Evolutionary conservation across 768 basidiomycete species (phyloP).

Genomic region (Gautieria morchelliformis): DNA sequence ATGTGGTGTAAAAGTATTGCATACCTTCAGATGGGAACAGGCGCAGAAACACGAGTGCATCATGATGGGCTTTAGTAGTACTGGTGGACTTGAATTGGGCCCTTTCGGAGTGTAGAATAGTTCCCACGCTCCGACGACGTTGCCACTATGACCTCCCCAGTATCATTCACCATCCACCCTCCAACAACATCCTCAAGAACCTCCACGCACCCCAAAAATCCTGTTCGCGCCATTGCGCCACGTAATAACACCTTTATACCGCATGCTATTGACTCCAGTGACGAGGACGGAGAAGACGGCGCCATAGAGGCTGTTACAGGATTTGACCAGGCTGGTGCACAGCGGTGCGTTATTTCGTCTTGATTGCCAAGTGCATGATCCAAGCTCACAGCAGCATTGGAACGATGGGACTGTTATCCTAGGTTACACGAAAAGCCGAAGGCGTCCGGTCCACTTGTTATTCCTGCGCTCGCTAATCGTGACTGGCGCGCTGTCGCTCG

Average conservation of each 20-base stretch:
- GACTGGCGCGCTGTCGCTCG: constrained; percentile 84
- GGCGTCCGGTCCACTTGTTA: constrained; percentile 62
- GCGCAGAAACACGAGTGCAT: too few relatives aligned
- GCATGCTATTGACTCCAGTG: constrained; percentile 49
- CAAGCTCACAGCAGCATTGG: constrained; percentile 53
- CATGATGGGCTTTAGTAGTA: too few relatives aligned
- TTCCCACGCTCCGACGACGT: too few relatives aligned
- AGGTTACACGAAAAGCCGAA: constrained; percentile 33
- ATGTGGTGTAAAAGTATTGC: too few relatives aligned
- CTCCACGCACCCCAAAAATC: constrained; percentile 46
- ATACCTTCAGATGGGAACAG: too few relatives aligned
- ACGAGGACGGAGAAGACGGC: constrained; percentile 43
- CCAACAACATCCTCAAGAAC: constrained; percentile 59
- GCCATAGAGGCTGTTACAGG: constrained; percentile 65
- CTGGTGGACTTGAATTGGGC: too few relatives aligned
- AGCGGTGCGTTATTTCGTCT: constrained; percentile 64
- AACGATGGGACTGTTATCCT: constrained; percentile 23
- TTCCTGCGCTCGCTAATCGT: constrained; percentile 75
- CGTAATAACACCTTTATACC: constrained; percentile 44
- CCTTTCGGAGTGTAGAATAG: too few relatives aligned
- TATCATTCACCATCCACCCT: constrained; percentile 81
- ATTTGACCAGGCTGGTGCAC: constrained; percentile 62
- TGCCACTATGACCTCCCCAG: constrained; percentile 25
- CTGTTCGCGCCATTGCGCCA: constrained; percentile 48
- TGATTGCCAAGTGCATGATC: constrained; percentile 30